Conservation (phyloP, 441 rosid species). For the Euphorbia corollata region DNA sequence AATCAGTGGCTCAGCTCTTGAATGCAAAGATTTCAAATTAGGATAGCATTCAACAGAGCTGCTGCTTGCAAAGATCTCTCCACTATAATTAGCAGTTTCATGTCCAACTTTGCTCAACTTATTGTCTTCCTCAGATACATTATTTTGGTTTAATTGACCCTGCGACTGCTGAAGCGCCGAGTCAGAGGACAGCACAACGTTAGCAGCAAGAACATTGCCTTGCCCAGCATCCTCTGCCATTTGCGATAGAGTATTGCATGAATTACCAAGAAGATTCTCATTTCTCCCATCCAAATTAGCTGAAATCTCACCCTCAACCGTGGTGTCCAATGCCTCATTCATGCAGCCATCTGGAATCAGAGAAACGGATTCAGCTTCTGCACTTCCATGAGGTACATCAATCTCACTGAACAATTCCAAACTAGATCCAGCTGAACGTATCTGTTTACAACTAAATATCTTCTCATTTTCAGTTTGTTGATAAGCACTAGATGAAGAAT, state of each 20-base stretch:
- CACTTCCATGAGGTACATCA: conserved; percentile 21
- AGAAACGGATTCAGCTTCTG: conserved; percentile 26
- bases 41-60: conserved; percentile 9
- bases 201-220: conserved; percentile 11
- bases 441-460: conserved; percentile 23
- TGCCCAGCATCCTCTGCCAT: conserved; percentile 10
- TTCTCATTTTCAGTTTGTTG: conserved; percentile 20
- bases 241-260: conserved; percentile 14
- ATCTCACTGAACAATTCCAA: conserved; percentile 19
- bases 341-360: conserved; percentile 25
- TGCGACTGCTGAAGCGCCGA: not conserved
- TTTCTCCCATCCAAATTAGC: conserved; percentile 17
- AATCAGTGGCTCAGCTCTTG: not conserved
- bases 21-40: conserved; percentile 16
- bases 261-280: conserved; percentile 15
- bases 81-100: conserved; percentile 11
- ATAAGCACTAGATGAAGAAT: conserved; percentile 10
- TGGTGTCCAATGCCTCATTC: conserved; percentile 27
- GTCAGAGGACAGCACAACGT: not conserved
- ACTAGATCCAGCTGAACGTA: conserved; percentile 24
- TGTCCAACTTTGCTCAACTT: not conserved
- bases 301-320: conserved; percentile 8
- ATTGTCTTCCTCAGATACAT: conserved; percentile 11
- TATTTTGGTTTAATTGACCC: conserved; percentile 9
- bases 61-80: conserved; percentile 10